These are phyloP conservation scores for Paecilomyces niveus DNA, from an alignment of 2,329 filamentous ascomycete species.

Conservation along the genomic window DNA sequence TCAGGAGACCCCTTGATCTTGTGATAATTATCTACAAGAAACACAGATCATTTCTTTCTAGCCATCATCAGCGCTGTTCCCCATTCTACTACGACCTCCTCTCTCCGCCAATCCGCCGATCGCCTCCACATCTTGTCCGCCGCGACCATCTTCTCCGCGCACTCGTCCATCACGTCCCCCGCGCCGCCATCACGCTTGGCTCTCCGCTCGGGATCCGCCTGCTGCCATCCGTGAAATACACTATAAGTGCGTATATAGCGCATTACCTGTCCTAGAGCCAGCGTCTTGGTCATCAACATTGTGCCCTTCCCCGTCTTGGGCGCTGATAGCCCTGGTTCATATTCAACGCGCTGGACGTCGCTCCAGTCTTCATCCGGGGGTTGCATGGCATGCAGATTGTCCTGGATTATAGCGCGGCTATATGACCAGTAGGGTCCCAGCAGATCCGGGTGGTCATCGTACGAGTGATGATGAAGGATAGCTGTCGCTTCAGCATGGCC, in stretches of 20 bases:
- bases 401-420: conserved; percentile 49
- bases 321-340: conserved; percentile 47
- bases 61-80: conserved; percentile 55
- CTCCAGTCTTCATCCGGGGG: conserved; percentile 48
- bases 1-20: not conserved
- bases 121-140: conserved; percentile 45
- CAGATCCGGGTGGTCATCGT: conserved; percentile 43
- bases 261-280: conserved; percentile 53
- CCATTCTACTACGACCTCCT: conserved; percentile 54
- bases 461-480: conserved; percentile 51
- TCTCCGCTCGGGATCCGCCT: conserved; percentile 46
- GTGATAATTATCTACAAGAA: not conserved
- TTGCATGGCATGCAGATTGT: conserved; percentile 45
- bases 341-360: conserved; percentile 47
- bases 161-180: conserved; percentile 56
- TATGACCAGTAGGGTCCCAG: conserved; percentile 57
- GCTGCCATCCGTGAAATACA: conserved; percentile 52
- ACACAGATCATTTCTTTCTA: not conserved
- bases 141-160: conserved; percentile 53
- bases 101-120: conserved; percentile 41
- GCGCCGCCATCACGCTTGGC: conserved; percentile 47
- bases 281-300: conserved; percentile 46
- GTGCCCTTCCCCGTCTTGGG: conserved; percentile 33
- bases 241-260: conserved; percentile 58
- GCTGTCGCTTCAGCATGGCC: conserved; percentile 46